Evolutionary conservation across 805 yeast species (phyloP), one percentile per base, ranked within the genome.

Genomic region (Candida ulmi): DNA sequence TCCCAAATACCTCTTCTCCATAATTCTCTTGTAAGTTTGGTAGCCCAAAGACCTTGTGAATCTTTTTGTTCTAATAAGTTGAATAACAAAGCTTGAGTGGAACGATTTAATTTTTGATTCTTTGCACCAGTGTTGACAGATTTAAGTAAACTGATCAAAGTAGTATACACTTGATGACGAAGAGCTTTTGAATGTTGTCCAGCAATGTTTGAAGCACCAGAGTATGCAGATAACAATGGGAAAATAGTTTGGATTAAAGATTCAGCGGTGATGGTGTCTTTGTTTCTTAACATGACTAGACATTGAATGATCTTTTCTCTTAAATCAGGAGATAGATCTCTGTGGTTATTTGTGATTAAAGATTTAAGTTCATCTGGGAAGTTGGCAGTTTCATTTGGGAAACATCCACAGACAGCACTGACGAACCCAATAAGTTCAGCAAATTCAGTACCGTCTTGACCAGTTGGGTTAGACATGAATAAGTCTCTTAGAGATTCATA

Each of bases 1-100:
- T 88, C 97, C 99, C 99, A 93, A 42, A 93, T 85, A 56, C 95
- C 95, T 58, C 98, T 76, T 68, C 96, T 77, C 99, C 99, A 93
- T 37, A 93, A 68, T 61, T 93, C 98, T 58, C 98, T 76, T 5
- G 97, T 88, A 41, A 93, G 67, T 55, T 88, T 90, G 3, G 97
- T 86, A 8, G 98, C 97, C 97, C 98, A 93, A 18, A 93, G 66
- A 28, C 97, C 96, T 52, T 83, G 86, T 30, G 87, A 74, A 49
- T 80, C 85, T 43, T 84, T 78, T 59, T 85, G 65, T 48, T 88
- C 96, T 33, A 93, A 67, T 47, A 91, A 68, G 52, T 86, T 87
- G 70, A 93, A 91, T 38, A 95, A 73, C 36, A 93, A 63, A 0
- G 98, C 96, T 63, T 93, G 99, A 1, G 96, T 86, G 11, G 88